Evolutionary conservation across 306 rosid species (phyloP).

Genomic region (Lathyrus aphaca): DNA sequence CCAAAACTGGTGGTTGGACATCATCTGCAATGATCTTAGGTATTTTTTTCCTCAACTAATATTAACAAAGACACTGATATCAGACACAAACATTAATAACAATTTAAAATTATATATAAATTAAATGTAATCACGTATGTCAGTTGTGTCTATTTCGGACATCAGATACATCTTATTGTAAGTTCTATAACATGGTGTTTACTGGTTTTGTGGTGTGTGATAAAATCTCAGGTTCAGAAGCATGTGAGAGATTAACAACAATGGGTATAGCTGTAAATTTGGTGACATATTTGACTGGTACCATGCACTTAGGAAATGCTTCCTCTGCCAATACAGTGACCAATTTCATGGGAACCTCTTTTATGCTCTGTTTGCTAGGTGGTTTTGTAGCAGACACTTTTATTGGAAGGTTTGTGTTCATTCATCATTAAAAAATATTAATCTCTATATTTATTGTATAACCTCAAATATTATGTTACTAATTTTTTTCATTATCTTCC

Average conservation of each 20-base stretch:
- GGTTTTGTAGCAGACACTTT: constrained; percentile 96
- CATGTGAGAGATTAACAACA: constrained; percentile 77
- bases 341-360: constrained; percentile 86
- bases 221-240: constrained; percentile 70
- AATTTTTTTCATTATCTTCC: constrained; percentile 1
- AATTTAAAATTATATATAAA: too few relatives aligned
- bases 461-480: background rate
- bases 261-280: constrained; percentile 83
- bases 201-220: background rate
- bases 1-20: constrained; percentile 80
- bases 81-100: too few relatives aligned
- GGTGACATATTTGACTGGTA: constrained; percentile 77
- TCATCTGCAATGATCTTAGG: constrained; percentile 90
- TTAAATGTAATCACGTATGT: too few relatives aligned
- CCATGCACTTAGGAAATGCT: constrained; percentile 93
- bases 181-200: background rate
- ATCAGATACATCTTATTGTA: too few relatives aligned
- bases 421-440: background rate
- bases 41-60: background rate
- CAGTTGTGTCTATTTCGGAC: too few relatives aligned
- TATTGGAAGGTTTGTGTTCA: constrained; percentile 64
- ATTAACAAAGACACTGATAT: too few relatives aligned
- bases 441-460: background rate
- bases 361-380: constrained; percentile 91
- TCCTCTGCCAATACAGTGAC: constrained; percentile 85